Conservation (phyloP, 495 filamentous ascomycete genomes). For the Xylona heveae region DNA sequence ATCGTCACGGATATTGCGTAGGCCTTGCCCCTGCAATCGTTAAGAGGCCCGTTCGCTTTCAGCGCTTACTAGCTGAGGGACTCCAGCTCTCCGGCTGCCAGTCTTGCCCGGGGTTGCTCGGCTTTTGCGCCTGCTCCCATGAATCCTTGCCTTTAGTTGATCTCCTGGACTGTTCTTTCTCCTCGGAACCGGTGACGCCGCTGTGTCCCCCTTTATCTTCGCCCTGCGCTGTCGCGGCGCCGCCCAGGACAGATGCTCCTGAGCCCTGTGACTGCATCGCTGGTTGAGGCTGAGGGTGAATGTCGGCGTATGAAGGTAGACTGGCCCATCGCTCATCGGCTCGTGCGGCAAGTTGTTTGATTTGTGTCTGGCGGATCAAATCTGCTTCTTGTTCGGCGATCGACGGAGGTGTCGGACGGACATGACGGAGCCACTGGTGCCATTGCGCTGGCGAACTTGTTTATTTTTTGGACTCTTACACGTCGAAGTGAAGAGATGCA, state of each 20-base stretch:
- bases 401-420: constrained; percentile 45
- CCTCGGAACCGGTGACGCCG: constrained; percentile 5
- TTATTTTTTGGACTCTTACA: constrained; percentile 7
- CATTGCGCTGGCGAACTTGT: constrained; percentile 50
- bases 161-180: constrained; percentile 10
- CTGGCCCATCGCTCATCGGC: constrained; percentile 77
- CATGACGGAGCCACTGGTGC: constrained; percentile 92
- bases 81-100: constrained; percentile 66
- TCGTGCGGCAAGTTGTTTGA: constrained; percentile 52
- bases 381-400: constrained; percentile 58
- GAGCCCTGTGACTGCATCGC: too few relatives aligned
- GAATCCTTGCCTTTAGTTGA: constrained; percentile 27
- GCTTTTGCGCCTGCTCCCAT: constrained; percentile 30
- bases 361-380: constrained; percentile 35
- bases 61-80: constrained; percentile 13
- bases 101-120: constrained; percentile 34
- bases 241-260: too few relatives aligned
- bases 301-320: constrained; percentile 43
- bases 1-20: not conserved
- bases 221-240: constrained; percentile 4
- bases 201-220: constrained; percentile 2
- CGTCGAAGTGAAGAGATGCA: constrained; percentile 2
- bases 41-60: not conserved
- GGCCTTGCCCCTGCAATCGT: not conserved
- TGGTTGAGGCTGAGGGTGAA: constrained; percentile 23